Percentiles rank a stretch among this genome's conserved stretches.
Conservation (phyloP, 1,284 basidiomycete genomes). For the Kwoniella shivajii region DNA sequence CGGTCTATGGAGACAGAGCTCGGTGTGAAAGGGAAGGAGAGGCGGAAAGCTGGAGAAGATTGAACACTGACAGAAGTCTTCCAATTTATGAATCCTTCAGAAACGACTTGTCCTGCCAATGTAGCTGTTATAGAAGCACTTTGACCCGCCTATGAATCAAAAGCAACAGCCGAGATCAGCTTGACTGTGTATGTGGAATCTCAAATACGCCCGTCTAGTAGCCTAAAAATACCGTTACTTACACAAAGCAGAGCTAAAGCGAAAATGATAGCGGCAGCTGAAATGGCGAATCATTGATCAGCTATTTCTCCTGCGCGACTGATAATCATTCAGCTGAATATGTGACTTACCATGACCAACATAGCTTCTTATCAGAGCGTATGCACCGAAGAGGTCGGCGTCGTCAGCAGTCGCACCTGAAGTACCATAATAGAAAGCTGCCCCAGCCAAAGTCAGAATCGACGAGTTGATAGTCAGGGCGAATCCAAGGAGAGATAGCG, state of each 20-base stretch:
- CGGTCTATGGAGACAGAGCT: no score
- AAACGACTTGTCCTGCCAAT: conserved; percentile 86
- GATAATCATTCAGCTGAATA: not conserved
- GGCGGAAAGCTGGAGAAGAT: not conserved
- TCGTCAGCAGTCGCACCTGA: conserved; percentile 51
- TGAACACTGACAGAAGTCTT: conserved; percentile 67
- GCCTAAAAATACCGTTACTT: no score
- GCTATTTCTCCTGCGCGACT: no score
- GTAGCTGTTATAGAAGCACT: conserved; percentile 92
- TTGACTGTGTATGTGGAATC: no score
- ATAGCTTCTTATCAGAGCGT: conserved; percentile 66
- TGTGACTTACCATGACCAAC: conserved; percentile 68
- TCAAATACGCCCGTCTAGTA: no score
- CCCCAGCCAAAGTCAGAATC: conserved; percentile 61
- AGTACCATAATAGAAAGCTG: conserved; percentile 70
- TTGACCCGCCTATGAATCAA: conserved; percentile 66
- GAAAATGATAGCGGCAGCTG: conserved; percentile 77
- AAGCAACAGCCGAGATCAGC: not conserved
- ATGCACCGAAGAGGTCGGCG: conserved; percentile 79
- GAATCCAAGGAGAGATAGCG: conserved; percentile 67
- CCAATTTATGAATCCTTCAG: conserved; percentile 94
- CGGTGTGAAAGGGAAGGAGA: not conserved
- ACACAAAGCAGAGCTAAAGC: conserved; percentile 76
- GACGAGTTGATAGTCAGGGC: conserved; percentile 85
- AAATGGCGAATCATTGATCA: not conserved